A percentile compares a stretch with the other conserved stretches of the same genome.
These are phyloP conservation scores for Albophoma yamanashiensis DNA, from an alignment of 2,329 filamentous ascomycete genomes.

Conservation along the genomic window DNA sequence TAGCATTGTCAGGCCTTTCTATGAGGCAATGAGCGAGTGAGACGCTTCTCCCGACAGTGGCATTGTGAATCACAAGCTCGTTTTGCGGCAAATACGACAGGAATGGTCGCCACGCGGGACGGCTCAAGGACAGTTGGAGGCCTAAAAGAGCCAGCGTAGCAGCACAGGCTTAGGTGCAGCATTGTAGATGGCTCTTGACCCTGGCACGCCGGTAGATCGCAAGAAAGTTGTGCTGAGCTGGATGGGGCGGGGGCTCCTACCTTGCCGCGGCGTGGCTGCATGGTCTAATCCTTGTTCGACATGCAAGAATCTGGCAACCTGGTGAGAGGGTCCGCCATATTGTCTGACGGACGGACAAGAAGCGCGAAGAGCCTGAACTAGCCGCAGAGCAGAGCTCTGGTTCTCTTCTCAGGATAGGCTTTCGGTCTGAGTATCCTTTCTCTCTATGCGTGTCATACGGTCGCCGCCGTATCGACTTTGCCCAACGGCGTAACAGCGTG, in stretches of 20 bases:
- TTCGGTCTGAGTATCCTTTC: not conserved
- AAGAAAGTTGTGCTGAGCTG: not conserved
- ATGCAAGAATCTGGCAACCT: conserved; percentile 4
- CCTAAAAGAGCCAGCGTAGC: not conserved
- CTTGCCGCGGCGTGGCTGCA: conserved; percentile 2
- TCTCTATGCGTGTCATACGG: no score
- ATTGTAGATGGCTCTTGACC: conserved; percentile 1
- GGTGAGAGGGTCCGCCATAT: not conserved
- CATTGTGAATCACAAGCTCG: not conserved
- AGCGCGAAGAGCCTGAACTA: not conserved
- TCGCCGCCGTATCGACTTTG: not conserved
- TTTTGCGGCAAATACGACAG: not conserved
- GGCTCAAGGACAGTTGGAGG: not conserved
- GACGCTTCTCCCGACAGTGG: not conserved
- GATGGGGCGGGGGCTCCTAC: not conserved
- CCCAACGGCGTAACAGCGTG: not conserved
- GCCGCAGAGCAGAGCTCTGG: not conserved
- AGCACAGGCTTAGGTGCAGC: conserved; percentile 1
- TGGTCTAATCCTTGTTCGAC: conserved; percentile 1
- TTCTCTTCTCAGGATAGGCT: not conserved
- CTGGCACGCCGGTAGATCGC: conserved; percentile 1
- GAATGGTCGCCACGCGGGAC: not conserved
- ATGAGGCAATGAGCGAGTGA: not conserved
- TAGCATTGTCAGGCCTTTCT: not conserved
- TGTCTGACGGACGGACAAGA: not conserved